Evolutionary conservation across 2,329 filamentous ascomycete species (phyloP), one percentile per base, ranked within the genome.

Genomic region (Epichloe gansuensis): DNA sequence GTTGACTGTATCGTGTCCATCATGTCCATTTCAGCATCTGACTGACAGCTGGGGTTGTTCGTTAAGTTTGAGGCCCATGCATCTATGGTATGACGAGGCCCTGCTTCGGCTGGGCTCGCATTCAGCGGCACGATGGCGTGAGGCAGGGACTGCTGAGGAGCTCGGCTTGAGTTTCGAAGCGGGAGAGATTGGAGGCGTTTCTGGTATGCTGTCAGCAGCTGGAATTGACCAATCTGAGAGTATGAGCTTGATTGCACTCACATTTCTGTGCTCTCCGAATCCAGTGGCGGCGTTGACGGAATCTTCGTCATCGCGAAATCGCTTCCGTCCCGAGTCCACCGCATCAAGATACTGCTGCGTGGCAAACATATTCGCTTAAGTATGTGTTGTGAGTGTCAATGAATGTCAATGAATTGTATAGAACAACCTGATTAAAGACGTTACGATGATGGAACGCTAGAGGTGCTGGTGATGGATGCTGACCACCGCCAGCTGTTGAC

Each of bases 171-270:
- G 9, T 69, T 71, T 54, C 75, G 72, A 13, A 78, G 62, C 12
- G 76, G 76, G 4, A 80, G 71, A 45, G 74, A 72, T 53, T 79
- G 76, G 15, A 78, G 56, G 41, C 77, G 75, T 74, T 80, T 80
- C 76, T 80, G 51, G 38, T 38, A 39, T 13, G 31, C 34, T 21
- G 55, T 67, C 55, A 63, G 57, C 45, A 50, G n/a, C 15, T 8
- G n/a, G 8, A 43, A 35, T 48, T 13, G 3, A 13, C n/a, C 21
- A n/a, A 15, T 45, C 46, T 37, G 9, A 2, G 8, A 15, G 48
- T 35, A 46, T 9, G 45, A 17, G 13, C 3, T 6, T 13, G n/a
- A 48, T 35, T 2, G 35, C 38, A 58, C 73, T 61, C 66, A 77
- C 75, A 59, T 71, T 75, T 61, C 75, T 69, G 59, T 78, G 75